Conservation (phyloP, 352 stramenopile genomes). For the Saprolegnia parasitica region DNA sequence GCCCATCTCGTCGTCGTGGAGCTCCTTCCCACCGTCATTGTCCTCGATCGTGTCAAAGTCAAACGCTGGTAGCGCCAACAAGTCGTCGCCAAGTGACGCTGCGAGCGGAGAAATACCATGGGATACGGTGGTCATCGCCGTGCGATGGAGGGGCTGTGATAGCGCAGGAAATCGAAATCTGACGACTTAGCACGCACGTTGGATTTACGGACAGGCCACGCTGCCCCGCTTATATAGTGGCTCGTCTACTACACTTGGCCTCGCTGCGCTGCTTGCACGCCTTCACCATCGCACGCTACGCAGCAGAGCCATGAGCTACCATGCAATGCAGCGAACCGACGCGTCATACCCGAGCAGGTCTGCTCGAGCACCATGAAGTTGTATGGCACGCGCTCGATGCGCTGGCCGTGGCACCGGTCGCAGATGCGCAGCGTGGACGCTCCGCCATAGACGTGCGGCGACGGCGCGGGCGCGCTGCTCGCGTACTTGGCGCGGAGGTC, state of each 20-base stretch:
- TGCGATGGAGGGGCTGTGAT: constrained; percentile 1
- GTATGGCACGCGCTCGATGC: constrained; percentile 54
- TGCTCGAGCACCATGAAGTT: constrained; percentile 50
- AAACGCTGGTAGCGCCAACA: background rate
- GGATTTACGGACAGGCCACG: too few relatives aligned
- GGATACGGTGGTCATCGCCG: background rate
- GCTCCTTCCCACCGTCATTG: background rate
- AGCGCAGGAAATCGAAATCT: background rate
- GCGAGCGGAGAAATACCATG: background rate
- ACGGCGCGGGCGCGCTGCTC: background rate
- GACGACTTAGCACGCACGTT: too few relatives aligned
- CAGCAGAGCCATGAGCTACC: background rate
- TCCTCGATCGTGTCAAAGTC: background rate
- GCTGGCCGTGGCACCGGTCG: constrained; percentile 47
- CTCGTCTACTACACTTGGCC: too few relatives aligned
- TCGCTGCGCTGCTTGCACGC: constrained; percentile 34
- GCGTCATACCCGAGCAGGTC: constrained; percentile 46
- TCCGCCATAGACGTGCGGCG: background rate
- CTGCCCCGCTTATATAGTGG: too few relatives aligned
- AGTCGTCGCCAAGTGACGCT: background rate
- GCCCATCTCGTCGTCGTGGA: background rate
- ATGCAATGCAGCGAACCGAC: too few relatives aligned
- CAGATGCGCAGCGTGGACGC: constrained; percentile 40
- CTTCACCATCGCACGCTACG: constrained; percentile 47
- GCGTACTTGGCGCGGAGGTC: constrained; percentile 21